Conservation (phyloP, 2,329 filamentous ascomycete genomes). For the Didymella pinodella region DNA sequence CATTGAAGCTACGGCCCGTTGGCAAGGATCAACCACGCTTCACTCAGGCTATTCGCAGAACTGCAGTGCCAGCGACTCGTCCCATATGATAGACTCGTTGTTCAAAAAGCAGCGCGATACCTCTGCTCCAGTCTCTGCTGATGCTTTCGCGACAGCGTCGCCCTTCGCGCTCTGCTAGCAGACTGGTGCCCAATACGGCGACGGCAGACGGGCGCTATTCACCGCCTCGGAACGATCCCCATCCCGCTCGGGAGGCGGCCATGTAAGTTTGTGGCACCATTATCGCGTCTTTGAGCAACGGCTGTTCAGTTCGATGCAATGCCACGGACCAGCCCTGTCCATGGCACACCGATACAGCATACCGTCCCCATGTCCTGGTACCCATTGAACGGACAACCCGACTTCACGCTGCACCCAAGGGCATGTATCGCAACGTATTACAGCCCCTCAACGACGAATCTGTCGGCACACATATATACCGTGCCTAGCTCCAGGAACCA, state of each 20-base stretch:
- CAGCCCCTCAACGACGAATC: conserved; percentile 27
- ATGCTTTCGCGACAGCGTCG: conserved; percentile 27
- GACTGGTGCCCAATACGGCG: conserved; percentile 19
- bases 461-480: conserved; percentile 27
- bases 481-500: conserved; percentile 29
- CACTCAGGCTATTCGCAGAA: conserved; percentile 17
- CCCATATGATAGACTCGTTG: conserved; percentile 19
- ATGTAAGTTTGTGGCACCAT: conserved; percentile 36
- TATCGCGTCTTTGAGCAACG: conserved; percentile 35
- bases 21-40: conserved; percentile 33
- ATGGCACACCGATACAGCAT: conserved; percentile 29
- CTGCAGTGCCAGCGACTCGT: conserved; percentile 20
- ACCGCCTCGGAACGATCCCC: conserved; percentile 27
- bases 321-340: conserved; percentile 24
- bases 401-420: conserved; percentile 28
- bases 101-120: conserved; percentile 11
- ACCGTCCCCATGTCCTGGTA: conserved; percentile 32
- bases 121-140: conserved; percentile 25
- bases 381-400: conserved; percentile 41
- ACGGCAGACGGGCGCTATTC: conserved; percentile 15
- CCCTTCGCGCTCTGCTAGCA: conserved; percentile 19
- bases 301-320: conserved; percentile 24
- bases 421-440: conserved; percentile 29
- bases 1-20: conserved; percentile 34
- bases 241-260: conserved; percentile 30